These are phyloP conservation scores for Ogataea thermomethanolica DNA, from an alignment of 805 yeast genomes.

Conservation along the genomic window DNA sequence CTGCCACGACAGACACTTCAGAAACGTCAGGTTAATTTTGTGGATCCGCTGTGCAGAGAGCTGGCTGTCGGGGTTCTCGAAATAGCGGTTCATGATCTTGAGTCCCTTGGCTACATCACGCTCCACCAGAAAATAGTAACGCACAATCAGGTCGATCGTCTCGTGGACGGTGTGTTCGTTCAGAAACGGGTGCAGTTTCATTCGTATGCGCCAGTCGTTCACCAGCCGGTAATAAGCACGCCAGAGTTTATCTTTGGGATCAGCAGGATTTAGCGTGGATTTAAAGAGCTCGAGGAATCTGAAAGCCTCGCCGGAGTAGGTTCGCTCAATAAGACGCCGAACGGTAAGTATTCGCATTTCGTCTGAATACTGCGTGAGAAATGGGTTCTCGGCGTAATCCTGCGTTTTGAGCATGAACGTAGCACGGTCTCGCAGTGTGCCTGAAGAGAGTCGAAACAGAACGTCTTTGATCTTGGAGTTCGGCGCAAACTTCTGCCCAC, in stretches of 20 bases:
- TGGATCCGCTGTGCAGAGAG: background rate
- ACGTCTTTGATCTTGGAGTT: conserved; percentile 4
- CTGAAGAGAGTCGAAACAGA: conserved; percentile 13
- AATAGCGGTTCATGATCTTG: conserved; percentile 16
- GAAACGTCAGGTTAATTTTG: conserved; percentile 10
- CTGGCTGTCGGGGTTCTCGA: conserved; percentile 1
- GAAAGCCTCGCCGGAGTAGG: conserved; percentile 14
- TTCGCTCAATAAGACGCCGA: conserved; percentile 16
- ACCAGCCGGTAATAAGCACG: conserved; percentile 5
- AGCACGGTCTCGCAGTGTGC: conserved; percentile 9
- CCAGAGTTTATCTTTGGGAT: background rate
- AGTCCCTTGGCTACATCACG: conserved; percentile 13
- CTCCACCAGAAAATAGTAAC: conserved; percentile 11
- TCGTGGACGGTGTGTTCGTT: conserved; percentile 4
- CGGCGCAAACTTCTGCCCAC: conserved; percentile 9
- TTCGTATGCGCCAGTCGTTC: conserved; percentile 11
- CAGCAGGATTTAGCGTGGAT: conserved; percentile 2
- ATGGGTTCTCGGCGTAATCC: background rate
- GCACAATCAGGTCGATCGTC: conserved; percentile 11
- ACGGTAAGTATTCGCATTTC: conserved; percentile 20
- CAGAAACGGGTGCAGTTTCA: conserved; percentile 11
- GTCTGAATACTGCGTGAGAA: conserved; percentile 12
- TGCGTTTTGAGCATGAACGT: conserved; percentile 4
- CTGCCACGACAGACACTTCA: conserved; percentile 7
- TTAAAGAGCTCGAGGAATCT: conserved; percentile 12